These are phyloP conservation scores for Boletus albobrunnescens DNA, from an alignment of 1,284 basidiomycete species.

Conservation along the genomic window DNA sequence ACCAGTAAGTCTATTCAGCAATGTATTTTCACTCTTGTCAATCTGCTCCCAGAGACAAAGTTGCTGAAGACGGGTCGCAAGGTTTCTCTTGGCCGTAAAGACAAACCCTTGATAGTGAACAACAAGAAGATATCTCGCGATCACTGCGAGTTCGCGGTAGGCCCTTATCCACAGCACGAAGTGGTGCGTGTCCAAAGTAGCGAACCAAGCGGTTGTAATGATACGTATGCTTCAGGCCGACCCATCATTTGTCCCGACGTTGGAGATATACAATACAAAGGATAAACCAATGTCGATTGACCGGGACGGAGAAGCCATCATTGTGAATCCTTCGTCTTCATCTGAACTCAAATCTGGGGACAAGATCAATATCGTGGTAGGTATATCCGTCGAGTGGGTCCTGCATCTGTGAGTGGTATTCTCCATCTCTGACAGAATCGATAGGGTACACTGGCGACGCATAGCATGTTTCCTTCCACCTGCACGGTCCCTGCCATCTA, in stretches of 20 bases:
- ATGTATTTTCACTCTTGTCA: not conserved
- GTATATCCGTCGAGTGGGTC: constrained; percentile 44
- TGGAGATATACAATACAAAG: constrained; percentile 46
- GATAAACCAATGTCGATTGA: constrained; percentile 41
- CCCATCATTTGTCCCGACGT: constrained; percentile 37
- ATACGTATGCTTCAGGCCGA: constrained; percentile 33
- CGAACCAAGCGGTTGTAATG: not conserved
- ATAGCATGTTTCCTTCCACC: constrained; percentile 49
- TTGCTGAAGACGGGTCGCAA: constrained; percentile 54
- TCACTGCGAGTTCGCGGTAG: constrained; percentile 55
- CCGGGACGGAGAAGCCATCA: constrained; percentile 30
- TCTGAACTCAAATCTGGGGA: constrained; percentile 49
- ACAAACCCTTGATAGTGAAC: constrained; percentile 46
- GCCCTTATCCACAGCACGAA: constrained; percentile 44
- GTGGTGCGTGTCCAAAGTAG: constrained; percentile 41
- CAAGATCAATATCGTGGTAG: constrained; percentile 42
- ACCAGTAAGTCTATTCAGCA: constrained; percentile 19
- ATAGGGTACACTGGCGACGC: constrained; percentile 51
- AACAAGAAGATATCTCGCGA: constrained; percentile 59
- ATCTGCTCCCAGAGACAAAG: constrained; percentile 46
- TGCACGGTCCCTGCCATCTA: constrained; percentile 26
- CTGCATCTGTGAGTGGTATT: not conserved
- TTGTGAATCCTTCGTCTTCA: constrained; percentile 32
- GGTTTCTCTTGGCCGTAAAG: constrained; percentile 55
- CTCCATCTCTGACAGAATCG: constrained; percentile 2